Percentiles rank a stretch among this genome's conserved stretches.
These are phyloP conservation scores for Hysterium pulicare DNA, from an alignment of 2,329 filamentous ascomycete genomes.

Conservation along the genomic window DNA sequence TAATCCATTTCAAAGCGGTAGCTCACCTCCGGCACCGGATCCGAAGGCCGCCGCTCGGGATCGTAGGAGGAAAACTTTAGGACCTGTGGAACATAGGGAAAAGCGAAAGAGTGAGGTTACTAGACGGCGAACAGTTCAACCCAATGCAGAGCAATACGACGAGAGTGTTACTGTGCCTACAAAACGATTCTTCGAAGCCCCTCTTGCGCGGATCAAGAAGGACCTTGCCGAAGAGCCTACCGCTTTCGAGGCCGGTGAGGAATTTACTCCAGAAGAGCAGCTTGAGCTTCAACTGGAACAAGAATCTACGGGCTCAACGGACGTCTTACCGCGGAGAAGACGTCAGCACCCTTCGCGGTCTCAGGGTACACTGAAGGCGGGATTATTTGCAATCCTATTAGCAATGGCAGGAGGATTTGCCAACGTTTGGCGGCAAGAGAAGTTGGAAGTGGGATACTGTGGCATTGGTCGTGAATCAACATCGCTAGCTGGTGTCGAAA, in stretches of 20 bases:
- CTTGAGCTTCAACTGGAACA: conserved; percentile 73
- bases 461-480: conserved; percentile 66
- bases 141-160: conserved; percentile 45
- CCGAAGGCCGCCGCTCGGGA: conserved; percentile 34
- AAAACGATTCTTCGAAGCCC: conserved; percentile 58
- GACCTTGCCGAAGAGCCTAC: conserved; percentile 32
- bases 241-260: conserved; percentile 63
- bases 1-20: conserved; percentile 90
- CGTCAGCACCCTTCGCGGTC: conserved; percentile 34
- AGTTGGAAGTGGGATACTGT: conserved; percentile 93
- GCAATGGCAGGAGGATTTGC: conserved; percentile 70
- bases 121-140: conserved; percentile 43
- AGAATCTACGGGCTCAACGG: conserved; percentile 52
- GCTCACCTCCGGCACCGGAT: conserved; percentile 56
- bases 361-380: conserved; percentile 55
- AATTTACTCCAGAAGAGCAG: conserved; percentile 87
- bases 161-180: conserved; percentile 53
- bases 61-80: conserved; percentile 52
- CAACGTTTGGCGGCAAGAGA: conserved; percentile 88
- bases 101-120: conserved; percentile 42
- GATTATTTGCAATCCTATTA: conserved; percentile 68
- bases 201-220: conserved; percentile 45
- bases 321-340: conserved; percentile 43
- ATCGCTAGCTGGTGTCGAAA: conserved; percentile 56
- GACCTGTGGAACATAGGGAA: conserved; percentile 37